These are phyloP conservation scores for Penicillium paradoxum DNA, from an alignment of 495 filamentous ascomycete species.

Conservation along the genomic window DNA sequence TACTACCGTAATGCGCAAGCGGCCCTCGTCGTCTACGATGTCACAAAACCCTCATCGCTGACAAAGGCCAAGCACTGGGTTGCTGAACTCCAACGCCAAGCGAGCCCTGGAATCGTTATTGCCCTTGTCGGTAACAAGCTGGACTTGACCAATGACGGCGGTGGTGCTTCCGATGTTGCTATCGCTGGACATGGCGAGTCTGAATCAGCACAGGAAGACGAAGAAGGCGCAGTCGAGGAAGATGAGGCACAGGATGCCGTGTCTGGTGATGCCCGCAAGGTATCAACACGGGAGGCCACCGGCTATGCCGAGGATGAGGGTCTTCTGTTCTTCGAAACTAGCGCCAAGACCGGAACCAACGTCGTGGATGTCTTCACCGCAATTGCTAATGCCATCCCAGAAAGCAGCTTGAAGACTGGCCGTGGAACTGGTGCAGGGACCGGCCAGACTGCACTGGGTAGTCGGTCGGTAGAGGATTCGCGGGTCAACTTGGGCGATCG, in stretches of 20 bases:
- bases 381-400: slow-evolving; percentile 96
- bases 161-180: slow-evolving; percentile 32
- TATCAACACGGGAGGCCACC: slow-evolving; percentile 83
- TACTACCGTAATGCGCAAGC: slow-evolving; percentile 99
- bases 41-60: slow-evolving; percentile 93
- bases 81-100: slow-evolving; percentile 93
- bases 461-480: slow-evolving; percentile 38
- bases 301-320: slow-evolving; percentile 91
- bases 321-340: slow-evolving; percentile 94
- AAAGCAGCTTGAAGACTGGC: slow-evolving; percentile 86
- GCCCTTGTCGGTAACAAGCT: slow-evolving; percentile 97
- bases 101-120: slow-evolving; percentile 96
- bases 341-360: slow-evolving; percentile 90
- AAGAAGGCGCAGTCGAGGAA: slow-evolving; percentile 37
- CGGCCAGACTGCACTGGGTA: slow-evolving; percentile 41
- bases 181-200: slow-evolving; percentile 22
- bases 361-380: slow-evolving; percentile 95
- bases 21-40: slow-evolving; percentile 97
- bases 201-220: slow-evolving; percentile 31
- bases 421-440: slow-evolving; percentile 61
- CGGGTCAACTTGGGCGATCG: slow-evolving; percentile 44
- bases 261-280: slow-evolving; percentile 76
- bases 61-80: slow-evolving; percentile 99
- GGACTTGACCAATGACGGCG: slow-evolving; percentile 67
- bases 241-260: slow-evolving; percentile 58